Base-by-base conservation (phyloP, 2,329 filamentous ascomycete species). In the Ramularia collo-cygni region DNA sequence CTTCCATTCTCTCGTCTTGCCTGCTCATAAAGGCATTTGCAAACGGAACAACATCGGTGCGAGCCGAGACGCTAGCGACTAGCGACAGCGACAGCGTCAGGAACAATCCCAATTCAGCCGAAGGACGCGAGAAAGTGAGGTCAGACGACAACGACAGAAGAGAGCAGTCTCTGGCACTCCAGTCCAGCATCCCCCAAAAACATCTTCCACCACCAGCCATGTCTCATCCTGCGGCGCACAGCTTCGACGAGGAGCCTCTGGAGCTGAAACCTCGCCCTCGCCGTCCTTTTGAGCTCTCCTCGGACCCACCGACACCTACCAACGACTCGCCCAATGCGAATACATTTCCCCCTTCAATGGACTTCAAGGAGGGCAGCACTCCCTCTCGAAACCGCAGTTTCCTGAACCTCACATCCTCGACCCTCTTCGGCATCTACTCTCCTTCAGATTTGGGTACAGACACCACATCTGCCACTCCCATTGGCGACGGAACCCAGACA, bases 341-440 rank as follows among this genome's bases (percentile, higher is more conserved):
- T 43, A 24, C 40, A 43, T 33, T 17, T 40, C 42, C 37, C 42
- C 26, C 10, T 41, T 17, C 37, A 44, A 28, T 31, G 47, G 21
- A 34, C 41, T 14, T 33, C 39, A 4, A 57, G 18, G 55, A 52
- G 14, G 43, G 41, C 14, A 38, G 69, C 78, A 50, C 81, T 2
- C 58, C 60, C 30, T 52, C 76, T 57, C 79, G 85, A 43, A 84
- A 81, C 16, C 79, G 83, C 50, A 95, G 87, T 8, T 76, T 87
- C 42, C 70, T 88, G 57, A 94, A 95, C 60, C 74, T 98, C 44
- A 95, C 87, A 3, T 82, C 85, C 8, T 89, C 87, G 2, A 95
- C 92, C 0, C 75, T 98, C 4, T 85, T 83, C 52, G 90, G 92
- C 39, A 98, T 98, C 56, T 98, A 94, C 69, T 81, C 80, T 8